phyloP scores from a whole-genome alignment of 1,284 basidiomycete species.

The Schizophyllum commune region DNA sequence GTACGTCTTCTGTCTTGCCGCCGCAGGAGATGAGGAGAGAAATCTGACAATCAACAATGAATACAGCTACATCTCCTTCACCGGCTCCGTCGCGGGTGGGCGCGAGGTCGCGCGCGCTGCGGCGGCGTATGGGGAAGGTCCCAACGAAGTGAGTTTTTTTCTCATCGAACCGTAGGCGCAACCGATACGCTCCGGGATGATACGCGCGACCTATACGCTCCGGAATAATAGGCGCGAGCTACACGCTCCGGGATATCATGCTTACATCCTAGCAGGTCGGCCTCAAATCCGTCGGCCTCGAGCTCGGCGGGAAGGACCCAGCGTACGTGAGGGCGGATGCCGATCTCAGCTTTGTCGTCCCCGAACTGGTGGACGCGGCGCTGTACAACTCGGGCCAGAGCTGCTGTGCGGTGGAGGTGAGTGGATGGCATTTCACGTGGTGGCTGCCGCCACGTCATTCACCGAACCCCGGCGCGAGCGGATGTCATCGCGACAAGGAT shows the following conservation, averaged over 20 bases:
- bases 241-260: too few relatives aligned
- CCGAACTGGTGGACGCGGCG: slow-evolving; percentile 87
- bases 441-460: too few relatives aligned
- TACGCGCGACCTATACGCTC: too few relatives aligned
- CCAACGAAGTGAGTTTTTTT: neutral
- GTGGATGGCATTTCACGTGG: slow-evolving; percentile 28
- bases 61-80: slow-evolving; percentile 75
- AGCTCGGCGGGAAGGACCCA: slow-evolving; percentile 95
- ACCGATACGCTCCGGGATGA: too few relatives aligned
- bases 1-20: too few relatives aligned
- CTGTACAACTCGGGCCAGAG: slow-evolving; percentile 96
- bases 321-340: slow-evolving; percentile 89
- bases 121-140: slow-evolving; percentile 17
- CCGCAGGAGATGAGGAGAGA: too few relatives aligned
- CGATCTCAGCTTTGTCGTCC: slow-evolving; percentile 75
- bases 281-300: slow-evolving; percentile 11
- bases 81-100: slow-evolving; percentile 75
- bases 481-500: too few relatives aligned
- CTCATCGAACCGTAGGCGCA: too few relatives aligned
- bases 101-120: slow-evolving; percentile 58
- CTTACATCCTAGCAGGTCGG: neutral
- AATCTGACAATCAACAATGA: slow-evolving; percentile 17
- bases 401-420: slow-evolving; percentile 71
- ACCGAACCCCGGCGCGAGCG: too few relatives aligned
- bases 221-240: too few relatives aligned